Percentiles rank a stretch among this genome's conserved stretches.
Conservation (phyloP, 345 rosid species). For the Murraya koenigii region DNA sequence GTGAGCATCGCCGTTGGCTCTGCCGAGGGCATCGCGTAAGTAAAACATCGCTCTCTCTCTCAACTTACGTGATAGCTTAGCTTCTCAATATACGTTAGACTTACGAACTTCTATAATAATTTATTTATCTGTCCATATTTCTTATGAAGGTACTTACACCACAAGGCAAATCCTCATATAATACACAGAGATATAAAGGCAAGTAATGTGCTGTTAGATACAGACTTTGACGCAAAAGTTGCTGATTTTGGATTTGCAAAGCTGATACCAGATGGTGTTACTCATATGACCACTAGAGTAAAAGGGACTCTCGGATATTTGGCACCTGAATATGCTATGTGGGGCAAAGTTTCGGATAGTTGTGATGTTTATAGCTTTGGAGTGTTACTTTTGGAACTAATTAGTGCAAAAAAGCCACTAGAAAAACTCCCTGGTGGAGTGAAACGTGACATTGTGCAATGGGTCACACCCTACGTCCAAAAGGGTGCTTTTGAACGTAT, state of each 20-base stretch:
- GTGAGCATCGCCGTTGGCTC: slow-evolving; percentile 54
- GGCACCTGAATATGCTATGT: slow-evolving; percentile 84
- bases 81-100: no score
- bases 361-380: slow-evolving; percentile 79
- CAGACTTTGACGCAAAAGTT: slow-evolving; percentile 54
- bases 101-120: no score
- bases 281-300: slow-evolving; percentile 63
- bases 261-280: slow-evolving; percentile 59
- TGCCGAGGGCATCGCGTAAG: slow-evolving; percentile 68
- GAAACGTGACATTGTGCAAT: slow-evolving; percentile 56
- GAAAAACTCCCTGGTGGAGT: slow-evolving; percentile 56
- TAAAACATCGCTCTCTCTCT: neutral
- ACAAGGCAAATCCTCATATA: slow-evolving; percentile 62
- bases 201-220: slow-evolving; percentile 58
- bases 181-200: slow-evolving; percentile 74
- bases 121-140: neutral
- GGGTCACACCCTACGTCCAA: slow-evolving; percentile 52
- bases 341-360: slow-evolving; percentile 67
- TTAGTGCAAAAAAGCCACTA: slow-evolving; percentile 54
- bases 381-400: slow-evolving; percentile 50
- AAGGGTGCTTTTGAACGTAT: slow-evolving; percentile 50
- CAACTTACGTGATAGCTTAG: no score
- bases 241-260: slow-evolving; percentile 79
- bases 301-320: slow-evolving; percentile 68
- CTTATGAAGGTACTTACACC: slow-evolving; percentile 56